phyloP scores from a whole-genome alignment of 768 basidiomycete genomes.

The Collybia nuda region DNA sequence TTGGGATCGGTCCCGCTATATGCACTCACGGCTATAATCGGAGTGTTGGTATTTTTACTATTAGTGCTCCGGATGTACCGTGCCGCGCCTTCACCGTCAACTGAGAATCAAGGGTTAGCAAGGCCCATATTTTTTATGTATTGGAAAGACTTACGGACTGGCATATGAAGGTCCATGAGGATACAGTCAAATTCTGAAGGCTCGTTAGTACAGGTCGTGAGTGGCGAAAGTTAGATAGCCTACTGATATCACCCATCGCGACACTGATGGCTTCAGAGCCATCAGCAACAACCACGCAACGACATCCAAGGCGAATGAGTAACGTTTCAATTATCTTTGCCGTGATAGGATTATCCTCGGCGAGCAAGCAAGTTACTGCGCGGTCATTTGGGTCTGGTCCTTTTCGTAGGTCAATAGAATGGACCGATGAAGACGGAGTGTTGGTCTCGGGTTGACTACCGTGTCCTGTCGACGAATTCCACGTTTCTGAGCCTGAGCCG shows the following conservation, averaged over 20 bases:
- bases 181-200: slow-evolving; percentile 89
- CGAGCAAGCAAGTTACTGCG: slow-evolving; percentile 90
- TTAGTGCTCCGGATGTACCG: slow-evolving; percentile 97
- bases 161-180: slow-evolving; percentile 95
- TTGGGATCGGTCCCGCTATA: slow-evolving; percentile 72
- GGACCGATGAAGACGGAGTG: slow-evolving; percentile 84
- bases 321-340: slow-evolving; percentile 97
- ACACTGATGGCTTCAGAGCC: slow-evolving; percentile 97
- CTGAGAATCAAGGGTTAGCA: slow-evolving; percentile 30
- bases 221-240: slow-evolving; percentile 31
- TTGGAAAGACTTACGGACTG: slow-evolving; percentile 63
- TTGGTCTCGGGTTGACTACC: slow-evolving; percentile 55
- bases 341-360: slow-evolving; percentile 98
- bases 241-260: slow-evolving; percentile 96
- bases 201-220: slow-evolving; percentile 17
- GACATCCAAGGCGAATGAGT: slow-evolving; percentile 90
- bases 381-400: slow-evolving; percentile 80
- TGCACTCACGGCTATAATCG: slow-evolving; percentile 90
- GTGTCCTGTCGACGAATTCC: slow-evolving; percentile 59
- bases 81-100: slow-evolving; percentile 96
- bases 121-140: neutral
- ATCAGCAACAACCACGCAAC: slow-evolving; percentile 93
- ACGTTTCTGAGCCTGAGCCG: slow-evolving; percentile 74
- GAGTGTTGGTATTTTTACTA: slow-evolving; percentile 91
- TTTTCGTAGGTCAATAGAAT: slow-evolving; percentile 77